These are phyloP conservation scores for Daedalea quercina DNA, from an alignment of 768 basidiomycete species.

Conservation along the genomic window DNA sequence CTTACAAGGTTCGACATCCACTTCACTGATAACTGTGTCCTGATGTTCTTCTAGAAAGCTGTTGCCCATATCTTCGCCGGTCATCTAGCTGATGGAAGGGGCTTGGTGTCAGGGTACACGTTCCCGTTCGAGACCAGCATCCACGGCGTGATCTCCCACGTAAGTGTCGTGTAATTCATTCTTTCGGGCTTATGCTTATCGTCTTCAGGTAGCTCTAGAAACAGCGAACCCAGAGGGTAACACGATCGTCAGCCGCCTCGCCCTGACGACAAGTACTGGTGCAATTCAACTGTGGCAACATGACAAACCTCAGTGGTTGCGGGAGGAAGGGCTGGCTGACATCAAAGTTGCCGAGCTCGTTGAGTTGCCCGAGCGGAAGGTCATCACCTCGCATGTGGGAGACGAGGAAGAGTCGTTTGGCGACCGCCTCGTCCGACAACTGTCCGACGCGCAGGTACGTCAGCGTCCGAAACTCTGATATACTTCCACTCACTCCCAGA, in stretches of 20 bases:
- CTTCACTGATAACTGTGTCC: neutral
- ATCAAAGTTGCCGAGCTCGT: conserved; percentile 63
- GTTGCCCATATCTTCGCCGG: conserved; percentile 47
- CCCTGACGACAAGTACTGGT: conserved; percentile 70
- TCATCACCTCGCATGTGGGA: conserved; percentile 26
- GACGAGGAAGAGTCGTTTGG: conserved; percentile 41
- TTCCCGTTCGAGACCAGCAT: conserved; percentile 60
- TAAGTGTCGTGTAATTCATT: conserved; percentile 25
- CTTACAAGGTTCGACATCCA: conserved; percentile 33
- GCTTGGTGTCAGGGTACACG: conserved; percentile 41
- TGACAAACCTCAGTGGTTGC: conserved; percentile 56
- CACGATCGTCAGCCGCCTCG: conserved; percentile 34
- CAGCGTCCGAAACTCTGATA: neutral
- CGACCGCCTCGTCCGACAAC: conserved; percentile 47
- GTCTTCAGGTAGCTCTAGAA: conserved; percentile 45
- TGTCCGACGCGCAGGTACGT: conserved; percentile 51
- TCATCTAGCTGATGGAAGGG: conserved; percentile 39
- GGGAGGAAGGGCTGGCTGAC: conserved; percentile 74
- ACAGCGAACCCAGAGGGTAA: conserved; percentile 32
- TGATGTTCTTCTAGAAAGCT: conserved; percentile 36
- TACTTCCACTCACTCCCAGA: neutral
- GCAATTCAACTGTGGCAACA: conserved; percentile 70
- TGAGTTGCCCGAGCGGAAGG: conserved; percentile 63
- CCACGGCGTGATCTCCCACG: conserved; percentile 67
- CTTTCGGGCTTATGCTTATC: neutral